Percentiles rank a stretch among this genome's conserved stretches.
These are phyloP conservation scores for Malbranchea cinnamomea DNA, from an alignment of 2,329 filamentous ascomycete species.

Conservation along the genomic window DNA sequence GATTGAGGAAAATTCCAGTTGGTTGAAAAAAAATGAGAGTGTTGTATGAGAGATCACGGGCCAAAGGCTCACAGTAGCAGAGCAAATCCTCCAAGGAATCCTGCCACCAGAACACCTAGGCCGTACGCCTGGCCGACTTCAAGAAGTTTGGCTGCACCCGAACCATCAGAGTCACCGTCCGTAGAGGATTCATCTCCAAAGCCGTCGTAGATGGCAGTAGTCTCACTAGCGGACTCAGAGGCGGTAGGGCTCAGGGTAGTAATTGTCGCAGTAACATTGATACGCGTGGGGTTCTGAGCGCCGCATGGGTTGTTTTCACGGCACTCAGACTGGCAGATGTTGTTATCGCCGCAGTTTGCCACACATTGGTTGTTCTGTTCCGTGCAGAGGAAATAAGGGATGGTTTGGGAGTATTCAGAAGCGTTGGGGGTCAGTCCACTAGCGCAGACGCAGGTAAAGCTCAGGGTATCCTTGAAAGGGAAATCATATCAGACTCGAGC, in stretches of 20 bases:
- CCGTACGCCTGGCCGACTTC: slow-evolving; percentile 40
- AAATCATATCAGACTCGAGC: slow-evolving; percentile 3
- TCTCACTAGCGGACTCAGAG: slow-evolving; percentile 20
- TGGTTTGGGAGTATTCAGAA: slow-evolving; percentile 46
- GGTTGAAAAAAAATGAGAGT: not conserved
- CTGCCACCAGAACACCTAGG: slow-evolving; percentile 37
- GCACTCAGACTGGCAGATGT: slow-evolving; percentile 37
- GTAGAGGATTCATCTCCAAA: slow-evolving; percentile 25
- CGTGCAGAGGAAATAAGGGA: slow-evolving; percentile 48
- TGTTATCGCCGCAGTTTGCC: slow-evolving; percentile 31
- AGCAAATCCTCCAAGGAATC: slow-evolving; percentile 44
- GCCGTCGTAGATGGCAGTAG: slow-evolving; percentile 29
- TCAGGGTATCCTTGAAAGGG: slow-evolving; percentile 27
- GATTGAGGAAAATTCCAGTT: no score
- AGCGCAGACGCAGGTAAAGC: slow-evolving; percentile 41
- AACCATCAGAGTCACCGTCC: slow-evolving; percentile 17
- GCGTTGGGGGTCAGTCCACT: slow-evolving; percentile 41
- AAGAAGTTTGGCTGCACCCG: not conserved
- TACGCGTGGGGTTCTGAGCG: slow-evolving; percentile 40
- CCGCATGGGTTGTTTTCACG: slow-evolving; percentile 43
- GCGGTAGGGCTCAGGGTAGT: slow-evolving; percentile 21
- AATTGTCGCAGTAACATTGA: slow-evolving; percentile 38
- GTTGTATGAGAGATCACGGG: not conserved
- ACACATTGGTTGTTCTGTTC: slow-evolving; percentile 43
- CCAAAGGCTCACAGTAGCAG: slow-evolving; percentile 30